Base-by-base conservation (phyloP, 2,329 filamentous ascomycete genomes). In the Leptographium flavum region DNA sequence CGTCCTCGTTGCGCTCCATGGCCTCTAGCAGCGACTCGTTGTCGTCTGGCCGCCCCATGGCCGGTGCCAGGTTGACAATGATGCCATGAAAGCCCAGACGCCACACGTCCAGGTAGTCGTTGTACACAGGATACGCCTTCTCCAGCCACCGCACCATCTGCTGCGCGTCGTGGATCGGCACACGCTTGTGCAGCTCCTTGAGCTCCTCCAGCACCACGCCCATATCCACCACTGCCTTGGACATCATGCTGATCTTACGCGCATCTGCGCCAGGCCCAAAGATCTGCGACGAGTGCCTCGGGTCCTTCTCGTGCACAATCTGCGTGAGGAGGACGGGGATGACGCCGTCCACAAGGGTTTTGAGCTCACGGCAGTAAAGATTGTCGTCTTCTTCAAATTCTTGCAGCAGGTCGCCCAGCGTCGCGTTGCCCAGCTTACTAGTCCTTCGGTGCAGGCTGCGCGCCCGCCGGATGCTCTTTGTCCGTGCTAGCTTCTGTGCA, bases 71-170 rank as follows among this genome's bases (percentile, higher is more conserved):
- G 58, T 94, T 96, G 54, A 98, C 86, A 42, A 96, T 79, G 19
- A 98, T 78, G 58, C 94, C 88, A 56, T 94, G 84, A 61, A 96
- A 98, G 1, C 92, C 92, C 40, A 96, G 72, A 27, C 87, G 76
- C 92, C 92, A 98, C 8, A 83, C 80, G 56, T 79, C 78, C 28
- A 96, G 71, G 59, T 96, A 98, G 56, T 86, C 81, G 49, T 79
- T 71, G 59, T 98, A 98, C 10, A 90, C 74, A 45, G 80, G 78
- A 39, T 84, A 76, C 1, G 86, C 80, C 19, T 75, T 77, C 46
- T 87, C 76, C 2, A 88, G 83, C 92, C 92, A 98, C 35, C 71
- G 72, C 10, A 93, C 68, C 43, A 98, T 71, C 14, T 75, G 73
- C 47, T 83, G 74, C 2, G 83, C 66, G 52, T 92, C 79, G 21